These are phyloP conservation scores for Scheffersomyces stipitis DNA, from an alignment of 805 yeast genomes.

Conservation along the genomic window DNA sequence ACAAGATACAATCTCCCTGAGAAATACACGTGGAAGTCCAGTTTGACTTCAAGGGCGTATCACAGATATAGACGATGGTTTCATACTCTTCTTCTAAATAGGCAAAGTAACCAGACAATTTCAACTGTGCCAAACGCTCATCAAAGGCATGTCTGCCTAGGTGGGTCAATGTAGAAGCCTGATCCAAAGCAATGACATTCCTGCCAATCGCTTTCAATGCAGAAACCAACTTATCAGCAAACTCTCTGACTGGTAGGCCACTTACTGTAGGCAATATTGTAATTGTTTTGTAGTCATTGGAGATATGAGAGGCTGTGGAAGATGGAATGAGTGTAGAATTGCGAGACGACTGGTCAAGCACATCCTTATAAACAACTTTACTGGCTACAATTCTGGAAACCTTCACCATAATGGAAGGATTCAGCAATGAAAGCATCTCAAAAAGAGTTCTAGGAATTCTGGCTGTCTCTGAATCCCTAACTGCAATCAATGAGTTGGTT, in stretches of 20 bases:
- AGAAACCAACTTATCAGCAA: conserved; percentile 70
- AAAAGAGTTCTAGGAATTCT: conserved; percentile 88
- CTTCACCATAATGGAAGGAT: conserved; percentile 88
- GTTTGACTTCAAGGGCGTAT: conserved; percentile 73
- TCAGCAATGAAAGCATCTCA: conserved; percentile 77
- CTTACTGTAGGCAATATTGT: conserved; percentile 76
- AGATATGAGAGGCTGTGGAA: conserved; percentile 29
- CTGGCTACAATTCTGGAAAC: conserved; percentile 85
- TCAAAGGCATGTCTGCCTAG: conserved; percentile 93
- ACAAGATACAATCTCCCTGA: conserved; percentile 91
- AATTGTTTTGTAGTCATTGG: conserved; percentile 70
- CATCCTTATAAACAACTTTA: conserved; percentile 29
- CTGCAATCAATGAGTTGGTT: conserved; percentile 71
- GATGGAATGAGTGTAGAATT: conserved; percentile 28
- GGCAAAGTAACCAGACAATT: conserved; percentile 85
- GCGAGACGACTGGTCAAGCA: too few relatives aligned
- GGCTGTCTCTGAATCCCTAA: conserved; percentile 91
- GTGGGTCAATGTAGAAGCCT: conserved; percentile 73
- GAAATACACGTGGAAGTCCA: conserved; percentile 94
- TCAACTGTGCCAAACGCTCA: conserved; percentile 71
- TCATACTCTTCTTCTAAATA: conserved; percentile 88
- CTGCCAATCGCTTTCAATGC: conserved; percentile 74
- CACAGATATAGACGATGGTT: conserved; percentile 87
- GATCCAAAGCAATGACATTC: conserved; percentile 76
- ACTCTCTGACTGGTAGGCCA: conserved; percentile 85